Evolutionary conservation across 1,284 basidiomycete species (phyloP).

Genomic region (Anthracocystis panici-leucophaei): DNA sequence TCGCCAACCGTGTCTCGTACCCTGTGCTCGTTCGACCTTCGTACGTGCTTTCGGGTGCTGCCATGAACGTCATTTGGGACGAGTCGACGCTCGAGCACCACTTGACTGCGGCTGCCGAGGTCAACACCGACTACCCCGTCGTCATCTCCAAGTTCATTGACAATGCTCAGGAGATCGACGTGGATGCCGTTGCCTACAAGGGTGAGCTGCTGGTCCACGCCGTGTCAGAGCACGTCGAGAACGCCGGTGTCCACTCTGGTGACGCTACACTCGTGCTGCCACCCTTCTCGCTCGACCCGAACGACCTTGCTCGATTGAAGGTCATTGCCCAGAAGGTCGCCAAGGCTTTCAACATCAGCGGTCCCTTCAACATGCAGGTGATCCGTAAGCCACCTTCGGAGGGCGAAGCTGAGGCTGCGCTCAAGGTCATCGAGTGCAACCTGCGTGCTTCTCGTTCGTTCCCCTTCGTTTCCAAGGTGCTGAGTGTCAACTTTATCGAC

Average conservation of each 20-base stretch:
- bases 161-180: constrained; percentile 95
- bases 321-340: constrained; percentile 93
- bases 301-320: constrained; percentile 89
- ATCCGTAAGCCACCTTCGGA: constrained; percentile 83
- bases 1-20: constrained; percentile 82
- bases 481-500: constrained; percentile 97
- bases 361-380: constrained; percentile 99
- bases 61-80: constrained; percentile 99
- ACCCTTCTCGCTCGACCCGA: constrained; percentile 83
- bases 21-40: constrained; percentile 71
- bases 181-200: constrained; percentile 95
- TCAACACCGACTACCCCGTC: constrained; percentile 96
- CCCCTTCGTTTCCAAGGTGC: constrained; percentile 98
- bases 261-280: constrained; percentile 98
- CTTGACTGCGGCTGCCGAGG: constrained; percentile 91
- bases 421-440: constrained; percentile 99
- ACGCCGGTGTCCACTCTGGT: constrained; percentile 98
- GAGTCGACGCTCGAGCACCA: constrained; percentile 89
- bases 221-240: constrained; percentile 98
- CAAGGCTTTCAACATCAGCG: constrained; percentile 92
- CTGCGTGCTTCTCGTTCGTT: constrained; percentile 96
- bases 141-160: constrained; percentile 99
- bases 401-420: constrained; percentile 75
- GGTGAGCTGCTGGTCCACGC: constrained; percentile 95
- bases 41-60: constrained; percentile 97